A percentile compares a stretch with the other conserved stretches of the same genome.
Evolutionary conservation across 352 stramenopile species (phyloP).

Genomic region (Globisporangium solare): DNA sequence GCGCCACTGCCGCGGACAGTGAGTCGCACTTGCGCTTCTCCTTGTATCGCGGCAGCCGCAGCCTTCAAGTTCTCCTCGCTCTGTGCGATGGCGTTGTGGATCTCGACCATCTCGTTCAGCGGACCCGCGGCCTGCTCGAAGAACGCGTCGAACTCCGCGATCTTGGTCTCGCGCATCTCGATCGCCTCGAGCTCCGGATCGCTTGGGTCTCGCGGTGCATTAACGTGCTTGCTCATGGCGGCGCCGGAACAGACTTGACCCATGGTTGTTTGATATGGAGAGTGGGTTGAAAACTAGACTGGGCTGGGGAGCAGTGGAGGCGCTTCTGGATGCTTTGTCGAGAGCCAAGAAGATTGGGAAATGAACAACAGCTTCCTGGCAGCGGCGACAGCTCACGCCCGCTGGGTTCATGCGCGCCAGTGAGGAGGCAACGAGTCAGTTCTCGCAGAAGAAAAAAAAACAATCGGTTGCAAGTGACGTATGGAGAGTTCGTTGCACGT

Average conservation of each 20-base stretch:
- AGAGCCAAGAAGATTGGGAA: constrained; percentile 28
- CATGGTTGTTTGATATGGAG: constrained; percentile 18
- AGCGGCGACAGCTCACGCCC: neutral
- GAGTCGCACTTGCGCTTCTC: constrained; percentile 39
- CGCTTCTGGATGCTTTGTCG: constrained; percentile 15
- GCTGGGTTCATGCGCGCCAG: neutral
- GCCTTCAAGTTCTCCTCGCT: constrained; percentile 54
- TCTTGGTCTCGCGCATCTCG: constrained; percentile 25
- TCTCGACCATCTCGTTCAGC: constrained; percentile 21
- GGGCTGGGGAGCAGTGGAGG: neutral
- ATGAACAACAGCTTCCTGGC: constrained; percentile 18
- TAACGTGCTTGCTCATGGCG: constrained; percentile 29
- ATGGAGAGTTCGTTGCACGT: no score
- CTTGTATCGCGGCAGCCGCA: constrained; percentile 39
- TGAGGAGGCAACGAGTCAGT: neutral
- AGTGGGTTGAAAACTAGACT: neutral
- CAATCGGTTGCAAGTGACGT: no score
- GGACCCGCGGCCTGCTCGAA: constrained; percentile 18
- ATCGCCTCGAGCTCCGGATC: constrained; percentile 27
- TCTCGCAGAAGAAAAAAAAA: neutral
- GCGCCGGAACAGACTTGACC: constrained; percentile 52
- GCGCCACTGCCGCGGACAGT: constrained; percentile 14
- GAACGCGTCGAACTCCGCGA: constrained; percentile 22
- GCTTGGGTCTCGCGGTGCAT: constrained; percentile 18
- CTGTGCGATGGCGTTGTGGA: constrained; percentile 47